These are phyloP conservation scores for Lasiosphaeria miniovina DNA, from an alignment of 495 filamentous ascomycete species.

Conservation along the genomic window DNA sequence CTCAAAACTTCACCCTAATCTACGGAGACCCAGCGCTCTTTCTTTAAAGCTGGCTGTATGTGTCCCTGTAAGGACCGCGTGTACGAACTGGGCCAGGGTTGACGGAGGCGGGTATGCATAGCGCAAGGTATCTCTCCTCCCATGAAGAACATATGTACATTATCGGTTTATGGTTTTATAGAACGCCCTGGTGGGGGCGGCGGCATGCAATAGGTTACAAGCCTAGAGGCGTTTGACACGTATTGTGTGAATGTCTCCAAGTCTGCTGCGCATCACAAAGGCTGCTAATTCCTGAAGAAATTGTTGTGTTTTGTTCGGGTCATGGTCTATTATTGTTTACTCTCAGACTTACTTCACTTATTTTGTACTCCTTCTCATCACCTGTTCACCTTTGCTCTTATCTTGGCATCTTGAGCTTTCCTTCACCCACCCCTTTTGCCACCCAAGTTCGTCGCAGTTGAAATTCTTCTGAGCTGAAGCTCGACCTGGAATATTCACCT, in stretches of 20 bases:
- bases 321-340: not conserved
- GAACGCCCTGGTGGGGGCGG: conserved; percentile 21
- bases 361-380: no score
- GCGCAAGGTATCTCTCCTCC: conserved; percentile 37
- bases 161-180: conserved; percentile 29
- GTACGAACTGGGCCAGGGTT: conserved; percentile 20
- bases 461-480: no score
- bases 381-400: no score
- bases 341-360: not conserved
- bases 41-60: conserved; percentile 15
- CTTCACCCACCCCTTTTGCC: not conserved
- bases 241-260: not conserved
- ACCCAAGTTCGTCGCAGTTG: not conserved
- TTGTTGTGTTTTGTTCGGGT: not conserved
- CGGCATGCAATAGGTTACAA: conserved; percentile 12
- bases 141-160: conserved; percentile 31
- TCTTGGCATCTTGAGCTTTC: not conserved
- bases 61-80: conserved; percentile 14
- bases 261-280: no score
- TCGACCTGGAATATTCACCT: no score
- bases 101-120: conserved; percentile 28
- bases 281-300: no score
- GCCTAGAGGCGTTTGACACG: not conserved
- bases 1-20: conserved; percentile 20
- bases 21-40: conserved; percentile 18